Percentiles rank a stretch among this genome's conserved stretches.
phyloP scores from a whole-genome alignment of 1,139 yeast species.

The Candida glucosophila region DNA sequence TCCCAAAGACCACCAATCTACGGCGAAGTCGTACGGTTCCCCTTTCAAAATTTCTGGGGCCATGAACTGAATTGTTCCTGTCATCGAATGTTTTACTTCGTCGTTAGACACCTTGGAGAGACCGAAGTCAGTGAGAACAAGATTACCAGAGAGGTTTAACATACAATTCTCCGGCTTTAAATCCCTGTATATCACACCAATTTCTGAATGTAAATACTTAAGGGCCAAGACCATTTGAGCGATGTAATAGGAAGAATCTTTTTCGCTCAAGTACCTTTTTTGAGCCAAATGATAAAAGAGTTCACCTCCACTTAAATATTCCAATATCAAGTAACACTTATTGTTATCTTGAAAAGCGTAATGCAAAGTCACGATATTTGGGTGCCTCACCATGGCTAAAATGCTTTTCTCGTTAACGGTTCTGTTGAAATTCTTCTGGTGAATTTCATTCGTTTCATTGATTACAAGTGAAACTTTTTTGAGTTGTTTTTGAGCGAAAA shows the following conservation, averaged over 20 bases:
- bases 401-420: conserved; percentile 37
- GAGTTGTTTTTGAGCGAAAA: conserved; percentile 86
- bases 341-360: conserved; percentile 85
- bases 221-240: conserved; percentile 84
- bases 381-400: conserved; percentile 51
- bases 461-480: conserved; percentile 55
- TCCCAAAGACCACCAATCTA: conserved; percentile 98
- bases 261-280: conserved; percentile 50
- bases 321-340: conserved; percentile 71
- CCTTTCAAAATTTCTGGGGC: conserved; percentile 92
- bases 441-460: conserved; percentile 29
- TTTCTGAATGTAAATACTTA: conserved; percentile 59
- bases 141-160: conserved; percentile 68
- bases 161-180: conserved; percentile 91
- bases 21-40: conserved; percentile 74
- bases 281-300: conserved; percentile 70
- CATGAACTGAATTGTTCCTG: conserved; percentile 94
- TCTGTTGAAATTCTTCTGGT: conserved; percentile 25
- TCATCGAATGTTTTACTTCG: conserved; percentile 53
- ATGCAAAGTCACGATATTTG: conserved; percentile 78
- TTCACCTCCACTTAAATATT: conserved; percentile 92
- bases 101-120: conserved; percentile 65
- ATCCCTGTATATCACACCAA: conserved; percentile 87
- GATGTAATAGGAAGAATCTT: conserved; percentile 69
- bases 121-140: conserved; percentile 89